A percentile compares a stretch with the other conserved stretches of the same genome.
Evolutionary conservation across 352 stramenopile species (phyloP).

Genomic region (Globisporangium polare): DNA sequence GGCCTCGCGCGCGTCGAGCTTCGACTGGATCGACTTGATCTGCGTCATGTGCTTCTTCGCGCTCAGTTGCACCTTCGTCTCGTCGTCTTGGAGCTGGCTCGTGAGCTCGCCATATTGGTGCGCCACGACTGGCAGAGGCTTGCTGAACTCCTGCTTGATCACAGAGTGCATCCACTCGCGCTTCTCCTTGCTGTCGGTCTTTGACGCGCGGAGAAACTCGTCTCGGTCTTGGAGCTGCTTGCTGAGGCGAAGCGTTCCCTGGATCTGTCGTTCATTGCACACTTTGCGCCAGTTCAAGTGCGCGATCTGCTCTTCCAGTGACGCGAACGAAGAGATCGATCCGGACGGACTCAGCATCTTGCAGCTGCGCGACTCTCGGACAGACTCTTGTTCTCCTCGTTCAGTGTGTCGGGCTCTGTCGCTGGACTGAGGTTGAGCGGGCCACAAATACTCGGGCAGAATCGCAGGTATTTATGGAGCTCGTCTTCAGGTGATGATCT

Average conservation of each 20-base stretch:
- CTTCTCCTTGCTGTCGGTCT: slow-evolving; percentile 32
- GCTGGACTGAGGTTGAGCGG: background rate
- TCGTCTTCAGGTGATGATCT: slow-evolving; percentile 3
- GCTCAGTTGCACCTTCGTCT: slow-evolving; percentile 23
- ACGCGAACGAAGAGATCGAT: slow-evolving; percentile 34
- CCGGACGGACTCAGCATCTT: slow-evolving; percentile 2
- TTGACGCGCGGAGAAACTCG: slow-evolving; percentile 49
- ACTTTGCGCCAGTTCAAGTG: slow-evolving; percentile 71
- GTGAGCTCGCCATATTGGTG: slow-evolving; percentile 28
- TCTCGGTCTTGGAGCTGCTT: slow-evolving; percentile 66
- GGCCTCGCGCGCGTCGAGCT: slow-evolving; percentile 43
- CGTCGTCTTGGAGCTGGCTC: slow-evolving; percentile 19
- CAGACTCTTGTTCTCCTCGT: background rate
- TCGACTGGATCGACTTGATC: slow-evolving; percentile 47
- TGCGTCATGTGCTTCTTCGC: slow-evolving; percentile 40
- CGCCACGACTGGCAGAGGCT: slow-evolving; percentile 46
- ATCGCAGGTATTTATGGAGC: slow-evolving; percentile 5
- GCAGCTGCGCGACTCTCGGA: background rate
- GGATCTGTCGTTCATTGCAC: slow-evolving; percentile 70
- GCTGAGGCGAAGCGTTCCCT: slow-evolving; percentile 46
- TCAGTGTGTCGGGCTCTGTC: background rate
- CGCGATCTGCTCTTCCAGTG: slow-evolving; percentile 59
- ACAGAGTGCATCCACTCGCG: slow-evolving; percentile 47
- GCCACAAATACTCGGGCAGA: background rate
- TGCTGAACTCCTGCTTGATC: slow-evolving; percentile 50